Evolutionary conservation across 345 rosid genomes (phyloP).

Genomic region (Eucalyptus tenuipes): DNA sequence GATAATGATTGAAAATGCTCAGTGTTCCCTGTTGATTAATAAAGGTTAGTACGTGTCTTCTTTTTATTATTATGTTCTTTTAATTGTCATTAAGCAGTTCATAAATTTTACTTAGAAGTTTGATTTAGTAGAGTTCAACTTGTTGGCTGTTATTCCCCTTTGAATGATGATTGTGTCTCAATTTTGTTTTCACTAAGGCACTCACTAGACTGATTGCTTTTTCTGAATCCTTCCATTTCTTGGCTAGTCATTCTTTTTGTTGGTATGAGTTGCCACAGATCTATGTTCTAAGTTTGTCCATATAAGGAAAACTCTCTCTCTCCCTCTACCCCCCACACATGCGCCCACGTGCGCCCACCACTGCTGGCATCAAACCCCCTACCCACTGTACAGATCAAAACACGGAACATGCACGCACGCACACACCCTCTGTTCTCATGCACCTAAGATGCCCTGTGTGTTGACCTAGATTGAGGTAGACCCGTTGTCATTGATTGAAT

Average conservation of each 20-base stretch:
- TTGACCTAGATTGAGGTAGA: neutral
- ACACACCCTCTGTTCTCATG: neutral
- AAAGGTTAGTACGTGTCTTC: constrained; percentile 14
- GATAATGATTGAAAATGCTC: constrained; percentile 37
- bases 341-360: neutral
- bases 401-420: neutral
- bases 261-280: neutral
- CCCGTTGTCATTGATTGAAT: neutral
- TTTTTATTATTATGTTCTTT: neutral
- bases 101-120: neutral
- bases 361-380: neutral
- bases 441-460: neutral
- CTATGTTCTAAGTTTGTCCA: neutral
- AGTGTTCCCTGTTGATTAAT: constrained; percentile 8
- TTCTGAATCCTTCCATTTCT: neutral
- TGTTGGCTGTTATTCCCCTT: neutral
- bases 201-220: neutral
- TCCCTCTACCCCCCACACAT: neutral
- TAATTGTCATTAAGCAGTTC: neutral
- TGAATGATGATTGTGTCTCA: neutral
- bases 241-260: neutral
- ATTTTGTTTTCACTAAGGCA: neutral
- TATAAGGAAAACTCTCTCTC: neutral
- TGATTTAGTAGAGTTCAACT: neutral
- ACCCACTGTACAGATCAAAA: neutral